phyloP scores from a whole-genome alignment of 148 eudicot species.

The Heliamphora exappendiculata region DNA sequence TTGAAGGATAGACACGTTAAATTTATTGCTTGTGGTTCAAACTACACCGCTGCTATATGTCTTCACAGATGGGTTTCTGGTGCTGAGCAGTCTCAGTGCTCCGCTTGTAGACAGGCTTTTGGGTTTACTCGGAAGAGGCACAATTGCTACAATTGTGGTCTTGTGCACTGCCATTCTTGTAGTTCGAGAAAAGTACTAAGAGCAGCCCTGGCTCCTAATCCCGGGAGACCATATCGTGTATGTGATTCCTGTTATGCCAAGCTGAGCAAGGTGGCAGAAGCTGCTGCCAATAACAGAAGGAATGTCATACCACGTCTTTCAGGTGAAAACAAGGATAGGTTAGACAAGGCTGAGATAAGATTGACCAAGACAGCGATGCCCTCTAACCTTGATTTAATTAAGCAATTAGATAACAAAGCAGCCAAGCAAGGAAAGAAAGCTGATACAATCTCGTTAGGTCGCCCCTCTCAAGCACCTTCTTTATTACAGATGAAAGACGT shows the following conservation, averaged over 20 bases:
- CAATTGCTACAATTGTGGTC: conserved; percentile 97
- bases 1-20: conserved; percentile 85
- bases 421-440: conserved; percentile 85
- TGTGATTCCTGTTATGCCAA: conserved; percentile 85
- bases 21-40: conserved; percentile 80
- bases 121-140: conserved; percentile 95
- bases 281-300: conserved; percentile 39
- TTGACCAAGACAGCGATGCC: conserved; percentile 50
- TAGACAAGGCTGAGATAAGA: conserved; percentile 77
- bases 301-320: conserved; percentile 77
- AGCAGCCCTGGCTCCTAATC: conserved; percentile 90
- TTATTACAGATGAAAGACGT: conserved; percentile 70
- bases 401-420: conserved; percentile 79
- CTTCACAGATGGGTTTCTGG: conserved; percentile 98
- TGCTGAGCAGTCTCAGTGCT: conserved; percentile 93
- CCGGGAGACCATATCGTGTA: conserved; percentile 84
- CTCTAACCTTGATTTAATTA: conserved; percentile 69
- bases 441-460: conserved; percentile 55
- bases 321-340: conserved; percentile 83
- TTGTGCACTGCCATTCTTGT: conserved; percentile 92
- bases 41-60: conserved; percentile 80
- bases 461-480: conserved; percentile 64
- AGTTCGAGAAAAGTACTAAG: conserved; percentile 75
- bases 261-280: conserved; percentile 73
- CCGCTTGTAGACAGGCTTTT: conserved; percentile 90